Evolutionary conservation across 495 filamentous ascomycete genomes (phyloP).

Genomic region (Pyrenopolyporus hunteri): DNA sequence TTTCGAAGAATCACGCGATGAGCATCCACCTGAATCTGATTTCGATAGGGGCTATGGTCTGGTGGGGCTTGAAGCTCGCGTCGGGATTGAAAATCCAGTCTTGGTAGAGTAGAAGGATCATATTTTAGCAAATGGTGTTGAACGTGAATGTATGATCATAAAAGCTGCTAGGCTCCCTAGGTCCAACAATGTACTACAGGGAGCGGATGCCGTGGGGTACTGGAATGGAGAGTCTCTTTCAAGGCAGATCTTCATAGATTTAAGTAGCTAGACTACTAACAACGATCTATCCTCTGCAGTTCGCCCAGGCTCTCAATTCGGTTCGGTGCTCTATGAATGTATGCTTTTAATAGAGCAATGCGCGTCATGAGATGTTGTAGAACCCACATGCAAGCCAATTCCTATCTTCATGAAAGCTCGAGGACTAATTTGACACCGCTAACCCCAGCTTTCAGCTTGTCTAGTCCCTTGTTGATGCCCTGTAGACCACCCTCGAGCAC

Average conservation of each 20-base stretch:
- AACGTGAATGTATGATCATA: not conserved
- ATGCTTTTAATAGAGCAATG: too few relatives aligned
- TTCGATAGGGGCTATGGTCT: slow-evolving; percentile 55
- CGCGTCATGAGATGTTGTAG: too few relatives aligned
- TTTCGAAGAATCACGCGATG: slow-evolving; percentile 60
- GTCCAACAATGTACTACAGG: too few relatives aligned
- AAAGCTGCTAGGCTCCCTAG: too few relatives aligned
- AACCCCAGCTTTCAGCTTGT: slow-evolving; percentile 50
- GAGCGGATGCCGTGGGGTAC: too few relatives aligned
- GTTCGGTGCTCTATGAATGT: too few relatives aligned
- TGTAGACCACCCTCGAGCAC: slow-evolving; percentile 54
- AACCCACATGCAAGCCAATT: too few relatives aligned
- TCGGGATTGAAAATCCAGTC: slow-evolving; percentile 32
- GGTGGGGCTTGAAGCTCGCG: slow-evolving; percentile 57
- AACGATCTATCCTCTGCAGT: too few relatives aligned
- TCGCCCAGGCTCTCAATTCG: too few relatives aligned
- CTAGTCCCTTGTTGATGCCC: slow-evolving; percentile 52
- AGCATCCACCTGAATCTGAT: slow-evolving; percentile 62
- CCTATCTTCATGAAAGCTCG: slow-evolving; percentile 8
- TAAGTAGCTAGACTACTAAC: too few relatives aligned
- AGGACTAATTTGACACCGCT: slow-evolving; percentile 46
- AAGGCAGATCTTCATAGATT: too few relatives aligned
- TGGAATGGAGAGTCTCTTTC: too few relatives aligned
- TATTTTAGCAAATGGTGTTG: not conserved
- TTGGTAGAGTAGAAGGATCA: not conserved